phyloP scores from a whole-genome alignment of 1,284 basidiomycete genomes.

The Tilletia setariae region DNA sequence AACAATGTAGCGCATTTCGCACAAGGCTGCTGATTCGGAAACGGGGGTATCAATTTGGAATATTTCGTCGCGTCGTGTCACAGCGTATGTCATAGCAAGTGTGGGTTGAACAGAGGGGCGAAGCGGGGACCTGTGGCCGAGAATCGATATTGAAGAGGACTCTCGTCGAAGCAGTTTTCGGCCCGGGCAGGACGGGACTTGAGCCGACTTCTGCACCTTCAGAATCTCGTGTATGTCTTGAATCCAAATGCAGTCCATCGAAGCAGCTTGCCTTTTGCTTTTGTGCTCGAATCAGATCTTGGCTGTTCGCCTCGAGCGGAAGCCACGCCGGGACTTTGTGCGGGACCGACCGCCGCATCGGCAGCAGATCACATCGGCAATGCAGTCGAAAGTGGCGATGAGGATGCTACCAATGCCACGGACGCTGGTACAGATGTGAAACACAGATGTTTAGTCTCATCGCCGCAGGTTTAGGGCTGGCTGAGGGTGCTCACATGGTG shows the following conservation, averaged over 20 bases:
- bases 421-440: constrained; percentile 22
- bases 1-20: not conserved
- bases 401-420: constrained; percentile 30
- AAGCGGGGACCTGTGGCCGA: not conserved
- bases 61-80: not conserved
- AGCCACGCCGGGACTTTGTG: constrained; percentile 1
- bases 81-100: constrained; percentile 3
- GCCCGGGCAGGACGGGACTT: too few relatives aligned
- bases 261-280: too few relatives aligned
- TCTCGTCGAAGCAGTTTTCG: too few relatives aligned
- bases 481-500: constrained; percentile 28
- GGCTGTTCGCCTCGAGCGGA: constrained; percentile 1
- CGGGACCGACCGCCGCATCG: constrained; percentile 30
- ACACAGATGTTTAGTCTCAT: not conserved
- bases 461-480: not conserved
- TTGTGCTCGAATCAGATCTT: not conserved
- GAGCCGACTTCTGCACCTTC: too few relatives aligned
- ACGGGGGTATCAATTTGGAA: not conserved
- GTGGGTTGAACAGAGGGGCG: constrained; percentile 1
- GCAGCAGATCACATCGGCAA: constrained; percentile 42
- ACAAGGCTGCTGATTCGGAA: not conserved
- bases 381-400: constrained; percentile 39
- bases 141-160: not conserved
- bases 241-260: too few relatives aligned
- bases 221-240: too few relatives aligned